These are phyloP conservation scores for Penicillium sp. DNA, from an alignment of 2,329 filamentous ascomycete species.

Conservation along the genomic window DNA sequence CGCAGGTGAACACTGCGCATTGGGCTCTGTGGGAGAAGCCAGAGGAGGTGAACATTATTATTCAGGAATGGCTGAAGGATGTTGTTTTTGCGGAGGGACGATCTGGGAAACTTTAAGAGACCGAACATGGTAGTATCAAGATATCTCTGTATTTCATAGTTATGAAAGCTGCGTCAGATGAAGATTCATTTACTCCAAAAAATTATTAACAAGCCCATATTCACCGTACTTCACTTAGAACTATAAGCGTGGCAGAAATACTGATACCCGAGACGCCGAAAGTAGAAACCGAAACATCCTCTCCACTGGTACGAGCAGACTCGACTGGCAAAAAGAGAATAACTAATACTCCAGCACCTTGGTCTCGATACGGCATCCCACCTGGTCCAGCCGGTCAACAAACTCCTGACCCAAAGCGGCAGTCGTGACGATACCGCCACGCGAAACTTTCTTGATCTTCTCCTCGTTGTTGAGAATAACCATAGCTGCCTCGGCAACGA, in stretches of 20 bases:
- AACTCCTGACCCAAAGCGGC: slow-evolving; percentile 53
- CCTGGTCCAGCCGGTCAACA: slow-evolving; percentile 49
- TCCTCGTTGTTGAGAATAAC: slow-evolving; percentile 48
- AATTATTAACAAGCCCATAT: neutral
- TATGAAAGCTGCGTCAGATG: neutral
- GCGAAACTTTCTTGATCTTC: slow-evolving; percentile 44
- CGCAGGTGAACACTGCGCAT: slow-evolving; percentile 72
- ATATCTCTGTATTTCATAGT: neutral
- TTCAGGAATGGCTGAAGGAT: slow-evolving; percentile 69
- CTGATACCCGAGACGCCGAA: neutral
- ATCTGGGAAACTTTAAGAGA: slow-evolving; percentile 46
- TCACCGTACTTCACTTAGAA: neutral
- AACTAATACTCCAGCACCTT: slow-evolving; percentile 39
- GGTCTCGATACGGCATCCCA: slow-evolving; percentile 48
- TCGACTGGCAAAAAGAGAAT: neutral
- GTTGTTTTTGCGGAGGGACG: slow-evolving; percentile 54
- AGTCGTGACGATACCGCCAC: slow-evolving; percentile 54
- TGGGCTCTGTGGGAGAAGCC: slow-evolving; percentile 82
- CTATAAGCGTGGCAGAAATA: neutral
- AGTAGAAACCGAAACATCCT: neutral
- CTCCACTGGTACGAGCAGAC: neutral
- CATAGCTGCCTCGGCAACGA: slow-evolving; percentile 51
- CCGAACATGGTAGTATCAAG: neutral
- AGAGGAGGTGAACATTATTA: slow-evolving; percentile 69
- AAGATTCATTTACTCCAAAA: neutral